Percentiles rank a stretch among this genome's conserved stretches.
phyloP scores from a whole-genome alignment of 306 rosid genomes.

The Trifolium repens region DNA sequence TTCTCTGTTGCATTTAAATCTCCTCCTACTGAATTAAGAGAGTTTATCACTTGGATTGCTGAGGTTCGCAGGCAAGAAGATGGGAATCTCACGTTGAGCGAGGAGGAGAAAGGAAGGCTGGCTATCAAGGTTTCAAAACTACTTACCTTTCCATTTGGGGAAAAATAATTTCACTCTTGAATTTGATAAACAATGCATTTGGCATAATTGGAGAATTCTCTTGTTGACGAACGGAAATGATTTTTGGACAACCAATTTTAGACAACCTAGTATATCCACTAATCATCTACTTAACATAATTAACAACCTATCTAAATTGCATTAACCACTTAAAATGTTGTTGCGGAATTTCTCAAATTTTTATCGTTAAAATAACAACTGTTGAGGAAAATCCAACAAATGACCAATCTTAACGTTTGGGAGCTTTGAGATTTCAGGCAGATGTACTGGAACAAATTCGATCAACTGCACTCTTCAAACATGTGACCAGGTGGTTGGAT shows the following conservation, averaged over 20 bases:
- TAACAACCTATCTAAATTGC: too few species aligned
- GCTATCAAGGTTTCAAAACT: conserved; percentile 68
- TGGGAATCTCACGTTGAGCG: conserved; percentile 68
- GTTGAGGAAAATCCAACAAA: conserved; percentile 28
- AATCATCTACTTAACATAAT: too few species aligned
- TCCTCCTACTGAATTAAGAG: conserved; percentile 72
- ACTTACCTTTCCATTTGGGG: conserved; percentile 19
- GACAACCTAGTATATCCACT: too few species aligned
- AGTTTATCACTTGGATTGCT: conserved; percentile 82
- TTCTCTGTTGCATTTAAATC: conserved; percentile 69
- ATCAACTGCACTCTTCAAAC: conserved; percentile 67
- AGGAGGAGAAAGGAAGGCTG: conserved; percentile 84
- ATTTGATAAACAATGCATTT: conserved; percentile 14
- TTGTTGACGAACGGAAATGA: neutral
- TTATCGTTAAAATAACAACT: too few species aligned
- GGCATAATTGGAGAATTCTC: conserved; percentile 15
- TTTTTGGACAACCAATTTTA: too few species aligned
- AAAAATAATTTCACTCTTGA: conserved; percentile 21
- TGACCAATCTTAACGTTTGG: conserved; percentile 34
- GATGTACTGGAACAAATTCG: conserved; percentile 71
- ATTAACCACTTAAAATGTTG: too few species aligned
- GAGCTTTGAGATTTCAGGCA: conserved; percentile 68
- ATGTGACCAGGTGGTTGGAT: conserved; percentile 61
- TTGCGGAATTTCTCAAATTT: too few species aligned
- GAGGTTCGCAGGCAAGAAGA: conserved; percentile 95